phyloP scores from a whole-genome alignment of 345 rosid genomes.

The Gossypium raimondii region DNA sequence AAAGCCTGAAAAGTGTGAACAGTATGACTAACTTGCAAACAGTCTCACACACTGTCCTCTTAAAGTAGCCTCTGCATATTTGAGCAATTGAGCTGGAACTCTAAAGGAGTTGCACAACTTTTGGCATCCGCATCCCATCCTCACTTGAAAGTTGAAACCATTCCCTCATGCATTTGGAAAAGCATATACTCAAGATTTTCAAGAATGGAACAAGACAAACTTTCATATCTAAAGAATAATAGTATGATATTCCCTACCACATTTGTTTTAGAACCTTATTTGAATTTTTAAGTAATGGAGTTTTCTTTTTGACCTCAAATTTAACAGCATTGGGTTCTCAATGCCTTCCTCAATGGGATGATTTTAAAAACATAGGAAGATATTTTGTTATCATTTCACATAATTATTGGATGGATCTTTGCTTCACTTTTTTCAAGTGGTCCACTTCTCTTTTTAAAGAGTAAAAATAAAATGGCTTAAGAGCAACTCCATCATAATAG shows the following conservation, averaged over 20 bases:
- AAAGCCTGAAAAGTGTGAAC: slow-evolving; percentile 15
- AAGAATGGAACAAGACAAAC: slow-evolving; percentile 20
- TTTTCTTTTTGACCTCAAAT: slow-evolving; percentile 9
- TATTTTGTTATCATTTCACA: slow-evolving; percentile 6
- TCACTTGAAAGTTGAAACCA: background rate
- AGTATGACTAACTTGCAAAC: too few species aligned
- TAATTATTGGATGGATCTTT: background rate
- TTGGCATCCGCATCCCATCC: slow-evolving; percentile 23
- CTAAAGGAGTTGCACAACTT: slow-evolving; percentile 23
- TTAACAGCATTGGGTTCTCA: background rate
- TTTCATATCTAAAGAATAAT: slow-evolving; percentile 7
- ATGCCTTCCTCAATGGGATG: slow-evolving; percentile 5
- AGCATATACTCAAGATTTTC: slow-evolving; percentile 24
- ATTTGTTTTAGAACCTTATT: background rate
- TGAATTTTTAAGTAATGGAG: background rate
- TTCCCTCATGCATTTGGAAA: slow-evolving; percentile 14
- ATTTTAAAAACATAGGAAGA: background rate
- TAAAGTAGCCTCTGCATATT: slow-evolving; percentile 23
- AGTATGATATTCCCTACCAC: slow-evolving; percentile 11
- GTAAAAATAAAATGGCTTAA: slow-evolving; percentile 11
- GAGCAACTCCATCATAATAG: slow-evolving; percentile 5
- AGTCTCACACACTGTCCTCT: background rate
- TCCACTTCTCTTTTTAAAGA: slow-evolving; percentile 1
- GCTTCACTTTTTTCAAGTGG: slow-evolving; percentile 4
- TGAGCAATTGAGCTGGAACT: slow-evolving; percentile 21